phyloP scores from a whole-genome alignment of 1,139 yeast species.

The Candida frijolesensis region DNA sequence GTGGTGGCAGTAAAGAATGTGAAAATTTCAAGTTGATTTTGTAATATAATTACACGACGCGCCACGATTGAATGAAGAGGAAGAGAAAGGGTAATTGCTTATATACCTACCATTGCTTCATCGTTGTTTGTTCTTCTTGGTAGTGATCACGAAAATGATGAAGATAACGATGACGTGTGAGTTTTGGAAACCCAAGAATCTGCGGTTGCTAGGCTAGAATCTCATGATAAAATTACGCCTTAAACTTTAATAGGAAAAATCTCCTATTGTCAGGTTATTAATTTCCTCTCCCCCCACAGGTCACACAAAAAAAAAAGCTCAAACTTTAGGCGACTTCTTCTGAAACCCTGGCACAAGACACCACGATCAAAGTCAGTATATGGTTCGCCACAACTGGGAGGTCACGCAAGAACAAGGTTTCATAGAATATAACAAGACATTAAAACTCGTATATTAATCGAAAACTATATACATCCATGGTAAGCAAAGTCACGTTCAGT shows the following conservation, averaged over 20 bases:
- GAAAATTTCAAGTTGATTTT: not conserved
- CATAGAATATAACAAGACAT: too few species aligned
- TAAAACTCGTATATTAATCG: not conserved
- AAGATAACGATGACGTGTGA: not conserved
- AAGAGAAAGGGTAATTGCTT: too few species aligned
- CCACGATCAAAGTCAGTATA: too few species aligned
- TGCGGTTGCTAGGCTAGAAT: not conserved
- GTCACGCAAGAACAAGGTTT: too few species aligned
- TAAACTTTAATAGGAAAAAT: not conserved
- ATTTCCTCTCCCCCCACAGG: not conserved
- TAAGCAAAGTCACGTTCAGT: slow-evolving; percentile 2
- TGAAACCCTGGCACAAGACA: too few species aligned
- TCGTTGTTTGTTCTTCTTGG: not conserved
- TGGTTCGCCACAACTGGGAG: too few species aligned
- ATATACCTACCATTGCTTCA: too few species aligned
- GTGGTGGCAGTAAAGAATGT: not conserved
- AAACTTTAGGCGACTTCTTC: too few species aligned
- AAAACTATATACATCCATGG: not conserved
- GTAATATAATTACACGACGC: not conserved
- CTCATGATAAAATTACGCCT: not conserved
- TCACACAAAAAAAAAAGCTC: not conserved
- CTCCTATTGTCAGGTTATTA: not conserved
- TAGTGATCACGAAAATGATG: too few species aligned
- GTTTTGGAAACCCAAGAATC: not conserved
- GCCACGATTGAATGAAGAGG: too few species aligned